A percentile compares a stretch with the other conserved stretches of the same genome.
phyloP scores from a whole-genome alignment of 805 yeast genomes.

The Blastobotrys parvus region DNA sequence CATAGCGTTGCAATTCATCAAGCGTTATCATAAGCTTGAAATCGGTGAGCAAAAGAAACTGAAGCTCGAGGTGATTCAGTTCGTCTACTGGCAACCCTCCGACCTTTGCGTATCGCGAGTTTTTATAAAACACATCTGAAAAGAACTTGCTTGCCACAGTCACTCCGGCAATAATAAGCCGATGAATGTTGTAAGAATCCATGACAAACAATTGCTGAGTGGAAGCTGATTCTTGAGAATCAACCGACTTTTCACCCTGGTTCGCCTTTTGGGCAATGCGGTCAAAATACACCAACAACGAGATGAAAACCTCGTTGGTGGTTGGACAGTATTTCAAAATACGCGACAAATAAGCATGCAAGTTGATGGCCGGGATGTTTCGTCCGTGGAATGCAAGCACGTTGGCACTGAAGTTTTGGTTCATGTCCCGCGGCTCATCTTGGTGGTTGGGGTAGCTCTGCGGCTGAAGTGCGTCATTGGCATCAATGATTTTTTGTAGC shows the following conservation, averaged over 20 bases:
- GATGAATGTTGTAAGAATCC: constrained; percentile 93
- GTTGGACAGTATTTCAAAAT: constrained; percentile 96
- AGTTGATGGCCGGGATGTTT: constrained; percentile 89
- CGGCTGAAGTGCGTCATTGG: constrained; percentile 78
- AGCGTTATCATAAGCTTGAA: constrained; percentile 80
- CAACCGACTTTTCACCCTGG: constrained; percentile 6
- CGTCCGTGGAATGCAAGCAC: constrained; percentile 92
- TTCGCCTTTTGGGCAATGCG: constrained; percentile 82
- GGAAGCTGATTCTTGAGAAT: not conserved
- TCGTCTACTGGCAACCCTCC: constrained; percentile 94
- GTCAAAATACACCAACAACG: constrained; percentile 88
- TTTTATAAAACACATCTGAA: constrained; percentile 89
- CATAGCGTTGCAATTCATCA: constrained; percentile 86
- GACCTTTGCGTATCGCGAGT: constrained; percentile 84
- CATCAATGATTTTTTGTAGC: constrained; percentile 77
- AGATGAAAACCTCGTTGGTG: constrained; percentile 91
- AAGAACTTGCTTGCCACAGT: constrained; percentile 94
- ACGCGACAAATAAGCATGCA: constrained; percentile 82
- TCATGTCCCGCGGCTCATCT: constrained; percentile 7
- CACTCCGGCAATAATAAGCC: constrained; percentile 87
- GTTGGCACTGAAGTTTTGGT: constrained; percentile 21
- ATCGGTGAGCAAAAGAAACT: constrained; percentile 75
- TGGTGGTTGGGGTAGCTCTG: constrained; percentile 41
- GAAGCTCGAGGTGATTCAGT: constrained; percentile 84
- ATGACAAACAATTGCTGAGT: constrained; percentile 67